Percentiles rank a stretch among this genome's conserved stretches.
phyloP scores from a whole-genome alignment of 2,329 filamentous ascomycete species.

The Podosphaera fusca region DNA sequence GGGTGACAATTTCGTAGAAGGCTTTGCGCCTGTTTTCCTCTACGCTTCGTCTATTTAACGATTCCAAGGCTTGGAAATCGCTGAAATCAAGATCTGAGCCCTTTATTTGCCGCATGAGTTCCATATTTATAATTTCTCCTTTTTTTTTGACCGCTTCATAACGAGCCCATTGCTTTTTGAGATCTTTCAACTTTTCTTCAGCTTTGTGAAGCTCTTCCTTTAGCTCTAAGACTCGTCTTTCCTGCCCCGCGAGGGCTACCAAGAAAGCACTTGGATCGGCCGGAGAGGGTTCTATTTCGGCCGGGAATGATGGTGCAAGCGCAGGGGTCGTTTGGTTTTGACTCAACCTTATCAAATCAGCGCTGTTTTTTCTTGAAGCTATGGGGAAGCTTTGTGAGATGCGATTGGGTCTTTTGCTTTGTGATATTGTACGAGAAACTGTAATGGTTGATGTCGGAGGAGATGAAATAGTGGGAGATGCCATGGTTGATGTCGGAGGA shows the following conservation, averaged over 20 bases:
- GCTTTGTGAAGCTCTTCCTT: slow-evolving; percentile 73
- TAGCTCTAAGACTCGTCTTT: slow-evolving; percentile 72
- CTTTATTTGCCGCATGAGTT: slow-evolving; percentile 32
- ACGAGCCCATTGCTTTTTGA: slow-evolving; percentile 67
- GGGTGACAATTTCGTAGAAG: slow-evolving; percentile 28
- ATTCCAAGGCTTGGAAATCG: slow-evolving; percentile 8
- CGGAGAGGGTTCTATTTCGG: slow-evolving; percentile 10
- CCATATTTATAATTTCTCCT: slow-evolving; percentile 36
- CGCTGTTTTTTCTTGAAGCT: slow-evolving; percentile 9
- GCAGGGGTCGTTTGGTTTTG: slow-evolving; percentile 12
- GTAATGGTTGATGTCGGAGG: slow-evolving; percentile 7
- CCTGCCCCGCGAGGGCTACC: slow-evolving; percentile 76
- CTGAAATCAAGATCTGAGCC: slow-evolving; percentile 5
- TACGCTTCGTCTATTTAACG: slow-evolving; percentile 16
- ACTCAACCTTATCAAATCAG: slow-evolving; percentile 11
- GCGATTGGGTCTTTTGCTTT: slow-evolving; percentile 13
- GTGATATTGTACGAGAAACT: slow-evolving; percentile 12
- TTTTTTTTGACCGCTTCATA: slow-evolving; percentile 60
- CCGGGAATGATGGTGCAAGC: slow-evolving; percentile 12
- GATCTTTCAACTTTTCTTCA: slow-evolving; percentile 46
- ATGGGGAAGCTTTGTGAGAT: slow-evolving; percentile 16
- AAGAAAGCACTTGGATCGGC: slow-evolving; percentile 31
- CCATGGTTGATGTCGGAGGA: slow-evolving; percentile 9
- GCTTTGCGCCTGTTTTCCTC: slow-evolving; percentile 57
- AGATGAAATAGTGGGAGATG: slow-evolving; percentile 9